These are phyloP conservation scores for Pseudoturritis turrita DNA, from an alignment of 345 rosid genomes.

Conservation along the genomic window DNA sequence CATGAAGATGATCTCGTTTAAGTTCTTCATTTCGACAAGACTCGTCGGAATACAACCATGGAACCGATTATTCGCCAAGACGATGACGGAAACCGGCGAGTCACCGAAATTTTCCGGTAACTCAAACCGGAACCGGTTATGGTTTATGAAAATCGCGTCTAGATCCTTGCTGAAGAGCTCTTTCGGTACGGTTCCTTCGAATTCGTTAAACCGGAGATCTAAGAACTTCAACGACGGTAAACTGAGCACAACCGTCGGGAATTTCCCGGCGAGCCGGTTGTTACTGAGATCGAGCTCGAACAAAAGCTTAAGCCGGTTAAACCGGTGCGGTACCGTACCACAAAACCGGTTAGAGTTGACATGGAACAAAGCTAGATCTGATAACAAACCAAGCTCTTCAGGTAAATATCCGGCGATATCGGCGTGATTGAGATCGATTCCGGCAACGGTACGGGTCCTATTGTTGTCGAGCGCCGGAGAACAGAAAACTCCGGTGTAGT, in stretches of 20 bases:
- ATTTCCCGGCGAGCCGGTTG: constrained; percentile 69
- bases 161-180: constrained; percentile 56
- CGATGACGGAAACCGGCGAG: constrained; percentile 76
- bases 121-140: constrained; percentile 59
- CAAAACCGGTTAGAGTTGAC: constrained; percentile 73
- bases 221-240: constrained; percentile 59
- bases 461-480: constrained; percentile 51
- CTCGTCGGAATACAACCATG: constrained; percentile 72
- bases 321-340: constrained; percentile 62
- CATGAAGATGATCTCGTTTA: constrained; percentile 60
- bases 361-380: constrained; percentile 76
- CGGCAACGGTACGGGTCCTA: constrained; percentile 55
- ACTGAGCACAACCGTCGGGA: constrained; percentile 49
- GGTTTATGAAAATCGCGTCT: constrained; percentile 68
- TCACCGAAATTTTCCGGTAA: constrained; percentile 68
- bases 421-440: constrained; percentile 78
- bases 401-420: constrained; percentile 80
- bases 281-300: constrained; percentile 80
- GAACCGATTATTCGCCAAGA: constrained; percentile 64
- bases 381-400: constrained; percentile 68
- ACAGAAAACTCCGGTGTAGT: constrained; percentile 54
- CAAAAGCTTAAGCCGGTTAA: constrained; percentile 42
- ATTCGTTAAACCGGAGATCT: constrained; percentile 73
- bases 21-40: constrained; percentile 59
- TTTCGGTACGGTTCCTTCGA: constrained; percentile 67